Conservation (phyloP, 176 grass and related monocot genomes). For the Paspalum vaginatum region DNA sequence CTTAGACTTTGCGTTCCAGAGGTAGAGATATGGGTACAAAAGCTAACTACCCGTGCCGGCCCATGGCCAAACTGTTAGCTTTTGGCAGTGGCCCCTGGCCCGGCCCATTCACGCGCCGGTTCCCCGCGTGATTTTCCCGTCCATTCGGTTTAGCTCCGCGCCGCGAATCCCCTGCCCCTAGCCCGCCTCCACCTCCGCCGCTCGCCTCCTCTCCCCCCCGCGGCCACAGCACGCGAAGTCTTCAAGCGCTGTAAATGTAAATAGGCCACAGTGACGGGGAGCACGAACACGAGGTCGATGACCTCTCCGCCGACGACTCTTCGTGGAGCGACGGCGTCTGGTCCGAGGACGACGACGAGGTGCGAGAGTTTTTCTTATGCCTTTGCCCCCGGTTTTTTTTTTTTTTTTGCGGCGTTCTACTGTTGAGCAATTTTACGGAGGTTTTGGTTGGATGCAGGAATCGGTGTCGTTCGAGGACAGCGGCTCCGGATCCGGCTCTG, state of each 20-base stretch:
- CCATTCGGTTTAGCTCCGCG: neutral
- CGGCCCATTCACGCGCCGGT: neutral
- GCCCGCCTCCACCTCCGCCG: neutral
- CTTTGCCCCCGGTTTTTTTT: too few species aligned
- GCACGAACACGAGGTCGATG: neutral
- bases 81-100: too few species aligned
- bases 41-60: too few species aligned
- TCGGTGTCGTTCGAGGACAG: constrained; percentile 51
- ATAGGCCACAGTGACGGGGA: constrained; percentile 46
- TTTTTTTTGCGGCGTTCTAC: neutral
- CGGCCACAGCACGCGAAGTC: neutral
- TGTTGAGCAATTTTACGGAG: neutral
- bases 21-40: too few species aligned
- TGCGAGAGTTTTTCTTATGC: neutral
- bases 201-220: neutral
- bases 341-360: constrained; percentile 50
- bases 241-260: constrained; percentile 16
- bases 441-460: constrained; percentile 19
- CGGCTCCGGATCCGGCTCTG: constrained; percentile 7
- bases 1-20: too few species aligned
- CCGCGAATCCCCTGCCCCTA: constrained; percentile 8
- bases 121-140: neutral
- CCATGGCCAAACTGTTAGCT: too few species aligned
- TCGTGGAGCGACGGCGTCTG: constrained; percentile 51
- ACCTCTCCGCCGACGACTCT: constrained; percentile 46